Percentiles rank a stretch among this genome's conserved stretches.
These are phyloP conservation scores for Aspergillus sojae DNA, from an alignment of 2,329 filamentous ascomycete genomes.

Conservation along the genomic window DNA sequence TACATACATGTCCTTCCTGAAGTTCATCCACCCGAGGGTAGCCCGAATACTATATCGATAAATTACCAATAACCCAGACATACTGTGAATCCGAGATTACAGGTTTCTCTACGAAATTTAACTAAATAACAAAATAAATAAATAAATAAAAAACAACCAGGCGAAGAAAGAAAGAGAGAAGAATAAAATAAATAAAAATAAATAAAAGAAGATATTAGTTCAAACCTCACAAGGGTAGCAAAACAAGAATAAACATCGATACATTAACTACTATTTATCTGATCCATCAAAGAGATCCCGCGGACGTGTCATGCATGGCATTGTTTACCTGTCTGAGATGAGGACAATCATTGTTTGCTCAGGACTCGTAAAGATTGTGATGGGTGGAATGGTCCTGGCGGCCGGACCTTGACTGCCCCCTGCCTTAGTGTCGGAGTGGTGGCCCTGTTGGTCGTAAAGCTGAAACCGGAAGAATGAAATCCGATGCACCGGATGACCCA, in stretches of 20 bases:
- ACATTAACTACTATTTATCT: background rate
- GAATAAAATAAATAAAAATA: background rate
- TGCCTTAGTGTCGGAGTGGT: slow-evolving; percentile 21
- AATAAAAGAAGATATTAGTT: too few species aligned
- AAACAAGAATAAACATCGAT: background rate
- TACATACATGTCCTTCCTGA: background rate
- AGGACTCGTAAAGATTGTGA: slow-evolving; percentile 2
- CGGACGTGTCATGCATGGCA: background rate
- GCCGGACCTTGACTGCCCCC: slow-evolving; percentile 12
- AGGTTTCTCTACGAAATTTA: background rate
- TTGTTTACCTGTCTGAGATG: slow-evolving; percentile 3
- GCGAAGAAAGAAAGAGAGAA: too few species aligned
- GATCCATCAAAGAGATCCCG: background rate
- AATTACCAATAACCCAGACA: background rate
- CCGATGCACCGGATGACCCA: slow-evolving; percentile 9
- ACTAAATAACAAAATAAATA: too few species aligned
- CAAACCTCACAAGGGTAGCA: background rate
- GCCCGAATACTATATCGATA: background rate
- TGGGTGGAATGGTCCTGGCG: slow-evolving; percentile 10
- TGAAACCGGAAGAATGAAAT: slow-evolving; percentile 27
- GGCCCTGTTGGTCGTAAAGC: slow-evolving; percentile 16
- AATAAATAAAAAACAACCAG: background rate
- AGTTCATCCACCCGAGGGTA: too few species aligned
- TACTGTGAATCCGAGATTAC: background rate
- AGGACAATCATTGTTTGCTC: slow-evolving; percentile 3